A percentile compares a stretch with the other conserved stretches of the same genome.
These are phyloP conservation scores for Aspergillus texensis DNA, from an alignment of 2,329 filamentous ascomycete species.

Conservation along the genomic window DNA sequence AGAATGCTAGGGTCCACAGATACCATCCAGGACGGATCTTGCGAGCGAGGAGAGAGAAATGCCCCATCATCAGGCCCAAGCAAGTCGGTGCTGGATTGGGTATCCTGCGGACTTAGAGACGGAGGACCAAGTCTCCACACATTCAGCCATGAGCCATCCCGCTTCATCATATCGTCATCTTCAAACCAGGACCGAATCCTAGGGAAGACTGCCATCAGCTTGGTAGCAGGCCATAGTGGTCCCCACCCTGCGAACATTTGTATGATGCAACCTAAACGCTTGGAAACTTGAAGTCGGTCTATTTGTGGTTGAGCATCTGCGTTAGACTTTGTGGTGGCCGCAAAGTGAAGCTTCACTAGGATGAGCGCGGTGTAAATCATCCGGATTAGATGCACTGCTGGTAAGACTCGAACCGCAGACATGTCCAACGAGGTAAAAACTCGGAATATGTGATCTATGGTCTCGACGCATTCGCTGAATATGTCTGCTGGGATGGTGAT, in stretches of 20 bases:
- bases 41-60: neutral
- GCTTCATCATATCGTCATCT: neutral
- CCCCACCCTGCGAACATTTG: conserved; percentile 6
- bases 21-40: neutral
- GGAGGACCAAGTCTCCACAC: neutral
- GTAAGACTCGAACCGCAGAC: conserved; percentile 4
- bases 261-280: neutral
- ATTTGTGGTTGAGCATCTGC: neutral
- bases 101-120: neutral
- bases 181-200: conserved; percentile 1
- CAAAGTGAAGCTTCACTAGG: conserved; percentile 6
- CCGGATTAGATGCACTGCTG: conserved; percentile 4
- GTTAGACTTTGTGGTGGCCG: neutral
- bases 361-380: conserved; percentile 5
- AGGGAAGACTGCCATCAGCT: neutral
- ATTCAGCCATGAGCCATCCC: neutral
- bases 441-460: neutral
- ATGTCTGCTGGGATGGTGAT: neutral
- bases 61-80: neutral
- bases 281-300: neutral
- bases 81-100: neutral
- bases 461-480: neutral
- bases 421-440: conserved; percentile 8
- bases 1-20: too few relatives aligned
- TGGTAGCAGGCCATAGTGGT: conserved; percentile 6